A percentile compares a stretch with the other conserved stretches of the same genome.
Evolutionary conservation across 1,139 yeast genomes (phyloP).

Genomic region (Taphrina confusa): DNA sequence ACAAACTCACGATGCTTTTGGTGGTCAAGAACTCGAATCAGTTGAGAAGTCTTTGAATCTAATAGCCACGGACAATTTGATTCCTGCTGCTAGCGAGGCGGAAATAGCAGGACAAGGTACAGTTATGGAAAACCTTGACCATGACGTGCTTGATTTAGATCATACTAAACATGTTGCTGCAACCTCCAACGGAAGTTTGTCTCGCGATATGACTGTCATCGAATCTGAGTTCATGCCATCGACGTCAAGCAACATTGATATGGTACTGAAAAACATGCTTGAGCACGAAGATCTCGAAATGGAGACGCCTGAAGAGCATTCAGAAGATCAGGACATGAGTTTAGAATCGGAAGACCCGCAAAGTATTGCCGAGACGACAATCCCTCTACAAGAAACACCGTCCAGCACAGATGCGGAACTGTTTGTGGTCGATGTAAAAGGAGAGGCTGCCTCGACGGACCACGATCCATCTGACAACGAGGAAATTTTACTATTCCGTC

Average conservation of each 20-base stretch:
- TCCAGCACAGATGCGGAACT: constrained; percentile 12
- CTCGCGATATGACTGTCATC: too few species aligned
- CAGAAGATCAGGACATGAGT: not conserved
- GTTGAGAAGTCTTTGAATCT: too few species aligned
- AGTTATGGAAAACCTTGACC: too few species aligned
- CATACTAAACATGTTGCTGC: too few species aligned
- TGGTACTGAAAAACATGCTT: not conserved
- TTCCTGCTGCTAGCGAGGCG: too few species aligned
- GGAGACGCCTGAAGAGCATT: not conserved
- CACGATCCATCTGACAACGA: not conserved
- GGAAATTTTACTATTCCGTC: constrained; percentile 4
- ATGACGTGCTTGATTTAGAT: too few species aligned
- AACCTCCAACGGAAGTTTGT: too few species aligned
- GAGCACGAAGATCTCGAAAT: not conserved
- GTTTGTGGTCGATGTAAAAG: constrained; percentile 6
- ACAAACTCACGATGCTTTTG: too few species aligned
- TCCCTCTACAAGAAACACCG: not conserved
- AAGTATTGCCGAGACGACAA: not conserved
- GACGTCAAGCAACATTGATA: not conserved
- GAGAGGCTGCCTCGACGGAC: not conserved
- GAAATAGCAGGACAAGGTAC: too few species aligned
- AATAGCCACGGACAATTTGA: too few species aligned
- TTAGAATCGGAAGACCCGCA: not conserved
- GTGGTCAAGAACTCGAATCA: too few species aligned
- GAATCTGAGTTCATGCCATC: too few species aligned